These are phyloP conservation scores for Sphagnum contortum DNA, from an alignment of 225 moss, liverwort and hornwort genomes.

Conservation along the genomic window DNA sequence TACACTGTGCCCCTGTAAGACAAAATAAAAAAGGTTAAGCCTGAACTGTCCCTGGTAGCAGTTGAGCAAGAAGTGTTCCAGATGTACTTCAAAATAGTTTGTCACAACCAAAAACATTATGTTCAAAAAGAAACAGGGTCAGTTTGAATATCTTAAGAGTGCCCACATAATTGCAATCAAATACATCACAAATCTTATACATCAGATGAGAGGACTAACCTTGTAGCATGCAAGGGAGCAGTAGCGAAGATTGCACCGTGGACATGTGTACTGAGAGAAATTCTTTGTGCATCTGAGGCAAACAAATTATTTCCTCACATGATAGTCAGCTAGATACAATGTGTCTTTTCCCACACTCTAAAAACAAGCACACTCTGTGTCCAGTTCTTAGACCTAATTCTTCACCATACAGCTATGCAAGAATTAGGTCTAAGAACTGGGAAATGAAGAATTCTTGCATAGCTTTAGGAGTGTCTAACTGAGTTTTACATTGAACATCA, in stretches of 20 bases:
- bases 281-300: slow-evolving; percentile 74
- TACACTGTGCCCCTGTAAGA: slow-evolving; percentile 72
- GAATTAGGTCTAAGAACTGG: no score
- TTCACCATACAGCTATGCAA: neutral
- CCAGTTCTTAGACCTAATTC: neutral
- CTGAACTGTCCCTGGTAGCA: slow-evolving; percentile 1
- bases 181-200: neutral
- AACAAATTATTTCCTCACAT: slow-evolving; percentile 3
- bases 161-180: neutral
- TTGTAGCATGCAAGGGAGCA: slow-evolving; percentile 92
- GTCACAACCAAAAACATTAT: neutral
- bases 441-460: no score
- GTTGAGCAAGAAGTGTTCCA: neutral
- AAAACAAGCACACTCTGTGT: slow-evolving; percentile 5
- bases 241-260: slow-evolving; percentile 85
- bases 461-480: no score
- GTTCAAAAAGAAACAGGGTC: no score
- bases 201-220: slow-evolving; percentile 22
- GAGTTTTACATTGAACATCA: no score
- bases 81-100: neutral
- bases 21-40: neutral
- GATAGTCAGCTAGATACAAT: slow-evolving; percentile 4
- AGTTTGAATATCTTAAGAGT: no score
- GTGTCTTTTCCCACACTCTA: neutral
- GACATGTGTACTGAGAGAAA: slow-evolving; percentile 85